Conservation (phyloP, 2,329 filamentous ascomycete species). For the Pyrenophora seminiperda region DNA sequence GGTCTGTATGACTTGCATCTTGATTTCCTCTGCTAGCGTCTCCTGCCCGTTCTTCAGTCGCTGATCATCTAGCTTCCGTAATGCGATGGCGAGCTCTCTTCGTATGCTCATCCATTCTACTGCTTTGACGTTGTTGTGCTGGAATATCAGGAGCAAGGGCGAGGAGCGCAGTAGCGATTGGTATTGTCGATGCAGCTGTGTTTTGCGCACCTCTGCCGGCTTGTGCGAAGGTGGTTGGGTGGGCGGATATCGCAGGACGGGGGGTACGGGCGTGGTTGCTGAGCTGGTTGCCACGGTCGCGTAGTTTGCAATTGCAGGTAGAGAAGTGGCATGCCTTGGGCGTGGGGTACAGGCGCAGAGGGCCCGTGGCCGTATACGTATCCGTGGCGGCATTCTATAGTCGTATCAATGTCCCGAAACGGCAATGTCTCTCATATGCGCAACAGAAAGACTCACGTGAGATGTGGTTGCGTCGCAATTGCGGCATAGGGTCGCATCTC, state of each 20-base stretch:
- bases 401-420: slow-evolving; percentile 4
- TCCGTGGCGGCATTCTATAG: slow-evolving; percentile 46
- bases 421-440: neutral
- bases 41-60: slow-evolving; percentile 62
- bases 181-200: slow-evolving; percentile 85
- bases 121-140: slow-evolving; percentile 76
- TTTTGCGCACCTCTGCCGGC: slow-evolving; percentile 83
- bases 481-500: slow-evolving; percentile 22
- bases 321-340: slow-evolving; percentile 35
- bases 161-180: slow-evolving; percentile 85
- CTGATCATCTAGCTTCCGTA: slow-evolving; percentile 71
- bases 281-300: slow-evolving; percentile 58
- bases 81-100: slow-evolving; percentile 67
- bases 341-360: slow-evolving; percentile 35
- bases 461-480: slow-evolving; percentile 34
- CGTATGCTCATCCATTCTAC: slow-evolving; percentile 75
- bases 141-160: slow-evolving; percentile 84
- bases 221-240: slow-evolving; percentile 88
- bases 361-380: slow-evolving; percentile 42
- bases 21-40: slow-evolving; percentile 64
- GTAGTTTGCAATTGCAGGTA: slow-evolving; percentile 49
- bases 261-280: slow-evolving; percentile 55
- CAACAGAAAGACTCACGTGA: slow-evolving; percentile 28
- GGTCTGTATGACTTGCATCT: slow-evolving; percentile 83
- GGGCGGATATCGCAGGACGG: slow-evolving; percentile 59